Conservation (phyloP, 257 asterid genomes). For the Gentiana straminea region DNA sequence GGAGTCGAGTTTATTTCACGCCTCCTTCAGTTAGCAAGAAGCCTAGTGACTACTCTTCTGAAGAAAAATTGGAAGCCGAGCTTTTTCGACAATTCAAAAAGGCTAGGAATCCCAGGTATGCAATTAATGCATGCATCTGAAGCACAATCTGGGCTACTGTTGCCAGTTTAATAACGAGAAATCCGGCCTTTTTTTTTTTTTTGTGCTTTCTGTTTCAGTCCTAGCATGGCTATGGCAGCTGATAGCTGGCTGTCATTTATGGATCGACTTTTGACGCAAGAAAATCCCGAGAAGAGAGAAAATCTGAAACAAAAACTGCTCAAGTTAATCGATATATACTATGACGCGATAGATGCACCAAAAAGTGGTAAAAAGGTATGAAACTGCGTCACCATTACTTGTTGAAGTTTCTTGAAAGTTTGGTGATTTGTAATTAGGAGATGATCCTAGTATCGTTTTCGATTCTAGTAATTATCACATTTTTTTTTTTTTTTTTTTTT, state of each 20-base stretch:
- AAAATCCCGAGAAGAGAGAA: constrained; percentile 29
- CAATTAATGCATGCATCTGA: not conserved
- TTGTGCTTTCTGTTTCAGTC: constrained; percentile 27
- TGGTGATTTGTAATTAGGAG: too few relatives aligned
- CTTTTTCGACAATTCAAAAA: constrained; percentile 36
- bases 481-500: not conserved
- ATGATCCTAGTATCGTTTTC: too few relatives aligned
- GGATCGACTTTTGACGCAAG: constrained; percentile 57
- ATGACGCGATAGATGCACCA: constrained; percentile 87
- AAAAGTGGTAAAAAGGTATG: constrained; percentile 75
- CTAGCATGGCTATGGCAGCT: constrained; percentile 46
- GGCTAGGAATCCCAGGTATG: constrained; percentile 52
- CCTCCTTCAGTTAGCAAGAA: constrained; percentile 27
- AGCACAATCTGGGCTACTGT: too few relatives aligned
- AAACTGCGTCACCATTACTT: not conserved
- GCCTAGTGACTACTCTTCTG: constrained; percentile 32
- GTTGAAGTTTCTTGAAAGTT: not conserved
- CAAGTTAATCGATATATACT: constrained; percentile 50
- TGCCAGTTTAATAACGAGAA: too few relatives aligned
- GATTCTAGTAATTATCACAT: too few relatives aligned
- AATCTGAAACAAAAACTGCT: constrained; percentile 28
- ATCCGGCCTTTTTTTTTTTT: not conserved
- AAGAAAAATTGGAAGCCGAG: constrained; percentile 41
- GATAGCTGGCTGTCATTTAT: constrained; percentile 63
- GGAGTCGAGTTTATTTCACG: constrained; percentile 38